These are phyloP conservation scores for Penicillium sclerotiorum DNA, from an alignment of 2,329 filamentous ascomycete genomes.

Conservation along the genomic window DNA sequence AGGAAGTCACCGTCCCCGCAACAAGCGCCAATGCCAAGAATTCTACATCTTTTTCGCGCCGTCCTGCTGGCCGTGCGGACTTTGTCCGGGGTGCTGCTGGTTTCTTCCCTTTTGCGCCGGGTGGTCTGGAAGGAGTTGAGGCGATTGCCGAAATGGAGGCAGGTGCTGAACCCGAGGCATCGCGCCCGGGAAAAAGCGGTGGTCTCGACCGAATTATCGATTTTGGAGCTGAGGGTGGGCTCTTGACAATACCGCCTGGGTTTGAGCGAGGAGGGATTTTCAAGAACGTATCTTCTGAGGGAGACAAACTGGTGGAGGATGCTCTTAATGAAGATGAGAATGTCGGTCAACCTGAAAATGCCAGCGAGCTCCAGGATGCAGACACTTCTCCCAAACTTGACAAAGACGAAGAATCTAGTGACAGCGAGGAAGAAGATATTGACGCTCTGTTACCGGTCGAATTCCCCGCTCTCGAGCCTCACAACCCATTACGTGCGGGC, in stretches of 20 bases:
- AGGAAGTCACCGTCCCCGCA: constrained; percentile 88
- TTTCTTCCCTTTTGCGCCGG: constrained; percentile 91
- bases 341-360: background rate
- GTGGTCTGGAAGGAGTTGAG: constrained; percentile 83
- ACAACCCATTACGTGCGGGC: constrained; percentile 71
- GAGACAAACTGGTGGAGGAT: constrained; percentile 72
- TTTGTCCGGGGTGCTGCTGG: constrained; percentile 92
- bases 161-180: constrained; percentile 58
- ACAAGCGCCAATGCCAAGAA: constrained; percentile 92
- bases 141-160: constrained; percentile 83
- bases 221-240: constrained; percentile 72
- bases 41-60: constrained; percentile 83
- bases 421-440: constrained; percentile 61
- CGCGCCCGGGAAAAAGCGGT: constrained; percentile 41
- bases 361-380: constrained; percentile 16
- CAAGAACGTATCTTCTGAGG: constrained; percentile 62
- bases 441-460: constrained; percentile 88
- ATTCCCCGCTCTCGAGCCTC: constrained; percentile 87
- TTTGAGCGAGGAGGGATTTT: constrained; percentile 78
- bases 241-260: constrained; percentile 82
- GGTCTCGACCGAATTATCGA: constrained; percentile 84
- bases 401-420: constrained; percentile 30
- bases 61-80: constrained; percentile 82
- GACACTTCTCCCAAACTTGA: constrained; percentile 11
- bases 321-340: constrained; percentile 34